Evolutionary conservation across 2,329 filamentous ascomycete genomes (phyloP), one percentile per base, ranked within the genome.

Genomic region (Cucurbitaria berberidis): DNA sequence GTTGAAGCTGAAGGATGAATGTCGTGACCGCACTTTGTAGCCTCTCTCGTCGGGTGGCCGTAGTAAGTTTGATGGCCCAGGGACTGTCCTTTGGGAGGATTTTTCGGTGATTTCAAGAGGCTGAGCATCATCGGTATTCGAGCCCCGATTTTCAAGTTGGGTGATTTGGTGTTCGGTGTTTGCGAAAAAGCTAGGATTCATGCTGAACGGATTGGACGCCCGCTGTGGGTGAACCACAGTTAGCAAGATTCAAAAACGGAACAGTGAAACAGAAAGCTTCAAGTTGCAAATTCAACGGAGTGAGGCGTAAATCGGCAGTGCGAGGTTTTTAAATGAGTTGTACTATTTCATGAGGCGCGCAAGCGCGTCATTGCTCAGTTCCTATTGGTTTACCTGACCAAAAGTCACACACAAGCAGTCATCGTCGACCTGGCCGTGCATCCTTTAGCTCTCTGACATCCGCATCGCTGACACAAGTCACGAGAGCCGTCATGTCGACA

Each of bases 21-120:
- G 8, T 21, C 22, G 52, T 71, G 69, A 8, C 57, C 51, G 46
- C 68, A 72, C 29, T 44, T 57, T 21, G 53, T 65, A 19, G 67
- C 66, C 21, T 52, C 45, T 13, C 44, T 41, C 18, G 49, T 40
- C 22, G 34, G 39, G 54, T 67, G 66, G 34, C 59, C 34, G 39
- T 43, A 45, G 16, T 29, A 45, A 16, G 40, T 39, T 38, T 45
- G 48, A 46, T 24, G 42, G 18, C 34, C 29, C 30, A 49, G 35
- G 11, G 46, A 29, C 16, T 13, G 41, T 35, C 48, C 47, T 40
- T 52, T 27, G 51, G 24, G 18, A 18, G 26, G 39, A 29, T 38
- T 22, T 10, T 32, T 52, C 5, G 48, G 34, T 30, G 32, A 35
- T 19, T 36, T 22, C n/a, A 51, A 38, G 19, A 43, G 48, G n/a